Evolutionary conservation across 352 stramenopile genomes (phyloP).

Genomic region (Pythium guiyangense): DNA sequence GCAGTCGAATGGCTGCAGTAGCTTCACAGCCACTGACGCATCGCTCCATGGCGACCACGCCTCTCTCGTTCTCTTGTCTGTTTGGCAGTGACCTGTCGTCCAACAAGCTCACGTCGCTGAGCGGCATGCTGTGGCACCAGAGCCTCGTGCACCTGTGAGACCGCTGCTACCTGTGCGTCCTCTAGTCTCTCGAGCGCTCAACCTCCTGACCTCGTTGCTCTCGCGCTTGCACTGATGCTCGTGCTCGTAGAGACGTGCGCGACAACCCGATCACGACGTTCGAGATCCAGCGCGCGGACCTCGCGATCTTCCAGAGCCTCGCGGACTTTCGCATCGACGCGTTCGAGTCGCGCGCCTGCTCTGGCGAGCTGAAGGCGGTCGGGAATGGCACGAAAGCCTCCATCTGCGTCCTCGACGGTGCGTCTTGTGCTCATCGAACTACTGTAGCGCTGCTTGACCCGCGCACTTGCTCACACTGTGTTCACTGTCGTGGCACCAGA

Average conservation of each 20-base stretch:
- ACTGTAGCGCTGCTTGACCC: background rate
- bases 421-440: background rate
- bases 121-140: constrained; percentile 15
- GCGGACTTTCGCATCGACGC: constrained; percentile 6
- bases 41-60: too few relatives aligned
- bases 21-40: too few relatives aligned
- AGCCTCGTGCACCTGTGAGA: constrained; percentile 5
- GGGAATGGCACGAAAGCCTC: background rate
- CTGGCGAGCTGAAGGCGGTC: background rate
- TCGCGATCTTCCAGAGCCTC: constrained; percentile 9
- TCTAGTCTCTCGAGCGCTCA: too few relatives aligned
- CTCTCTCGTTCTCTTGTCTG: too few relatives aligned
- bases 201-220: background rate
- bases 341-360: constrained; percentile 3
- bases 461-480: background rate
- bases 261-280: constrained; percentile 20
- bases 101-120: constrained; percentile 14
- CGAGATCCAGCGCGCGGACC: constrained; percentile 14
- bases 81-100: constrained; percentile 19
- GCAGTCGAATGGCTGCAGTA: too few relatives aligned
- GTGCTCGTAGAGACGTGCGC: constrained; percentile 12
- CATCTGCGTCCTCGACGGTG: constrained; percentile 13
- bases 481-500: background rate
- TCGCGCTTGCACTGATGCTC: background rate
- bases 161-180: constrained; percentile 3